These are phyloP conservation scores for Aspergillus coremiiformis DNA, from an alignment of 495 filamentous ascomycete species.

Conservation along the genomic window DNA sequence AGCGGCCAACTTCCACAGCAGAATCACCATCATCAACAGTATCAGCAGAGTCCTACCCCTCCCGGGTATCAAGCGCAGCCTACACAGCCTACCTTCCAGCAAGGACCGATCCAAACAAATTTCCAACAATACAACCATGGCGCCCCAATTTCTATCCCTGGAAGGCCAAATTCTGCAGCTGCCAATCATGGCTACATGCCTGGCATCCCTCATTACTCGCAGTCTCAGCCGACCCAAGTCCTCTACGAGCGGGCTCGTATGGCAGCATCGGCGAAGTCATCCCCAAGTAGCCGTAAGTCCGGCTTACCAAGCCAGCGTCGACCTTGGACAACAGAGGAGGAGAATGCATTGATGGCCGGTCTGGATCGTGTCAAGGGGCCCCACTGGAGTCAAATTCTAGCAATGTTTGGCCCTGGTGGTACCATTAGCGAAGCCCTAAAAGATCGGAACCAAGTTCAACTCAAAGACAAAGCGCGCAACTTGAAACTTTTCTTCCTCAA, in stretches of 20 bases:
- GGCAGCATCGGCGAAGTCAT: slow-evolving; percentile 73
- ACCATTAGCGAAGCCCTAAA: slow-evolving; percentile 79
- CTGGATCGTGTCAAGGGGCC: slow-evolving; percentile 87
- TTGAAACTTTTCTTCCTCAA: slow-evolving; percentile 94
- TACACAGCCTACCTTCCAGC: slow-evolving; percentile 33
- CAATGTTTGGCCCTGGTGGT: slow-evolving; percentile 77
- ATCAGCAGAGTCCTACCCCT: slow-evolving; percentile 36
- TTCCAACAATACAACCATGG: slow-evolving; percentile 43
- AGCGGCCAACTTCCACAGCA: slow-evolving; percentile 24
- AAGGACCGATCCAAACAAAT: slow-evolving; percentile 34
- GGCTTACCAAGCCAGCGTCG: slow-evolving; percentile 76
- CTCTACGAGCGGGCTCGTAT: slow-evolving; percentile 77
- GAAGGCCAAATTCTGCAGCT: slow-evolving; percentile 26
- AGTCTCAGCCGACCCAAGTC: slow-evolving; percentile 68
- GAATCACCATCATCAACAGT: slow-evolving; percentile 27
- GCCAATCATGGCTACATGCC: slow-evolving; percentile 43
- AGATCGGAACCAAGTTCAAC: slow-evolving; percentile 88
- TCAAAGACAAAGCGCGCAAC: slow-evolving; percentile 94
- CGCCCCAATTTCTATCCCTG: slow-evolving; percentile 28
- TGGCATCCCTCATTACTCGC: slow-evolving; percentile 53
- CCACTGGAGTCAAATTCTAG: slow-evolving; percentile 92
- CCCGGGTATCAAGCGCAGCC: slow-evolving; percentile 33
- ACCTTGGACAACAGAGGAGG: slow-evolving; percentile 86
- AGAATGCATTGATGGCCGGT: slow-evolving; percentile 86
- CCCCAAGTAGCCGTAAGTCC: slow-evolving; percentile 63